A percentile compares a stretch with the other conserved stretches of the same genome.
Conservation (phyloP, 306 rosid species). For the Neltuma alba region DNA sequence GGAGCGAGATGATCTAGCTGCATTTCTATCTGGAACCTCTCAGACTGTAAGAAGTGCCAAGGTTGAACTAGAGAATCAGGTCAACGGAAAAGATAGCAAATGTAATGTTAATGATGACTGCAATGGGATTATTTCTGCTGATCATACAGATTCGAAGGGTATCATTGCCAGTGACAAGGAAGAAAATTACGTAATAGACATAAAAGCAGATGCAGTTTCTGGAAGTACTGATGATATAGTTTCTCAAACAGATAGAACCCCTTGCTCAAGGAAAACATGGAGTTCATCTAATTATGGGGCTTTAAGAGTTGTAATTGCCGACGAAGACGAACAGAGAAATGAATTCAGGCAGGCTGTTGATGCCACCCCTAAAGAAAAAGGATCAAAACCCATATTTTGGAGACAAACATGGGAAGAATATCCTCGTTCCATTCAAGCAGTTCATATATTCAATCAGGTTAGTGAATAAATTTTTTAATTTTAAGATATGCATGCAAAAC, state of each 20-base stretch:
- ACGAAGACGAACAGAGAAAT: conserved; percentile 60
- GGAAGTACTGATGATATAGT: conserved; percentile 59
- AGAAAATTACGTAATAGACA: conserved; percentile 46
- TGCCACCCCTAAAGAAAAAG: conserved; percentile 83
- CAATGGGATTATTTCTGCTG: conserved; percentile 42
- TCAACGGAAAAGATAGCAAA: conserved; percentile 44
- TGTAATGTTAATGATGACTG: conserved; percentile 40
- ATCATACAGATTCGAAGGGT: conserved; percentile 50
- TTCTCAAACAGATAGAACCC: conserved; percentile 67
- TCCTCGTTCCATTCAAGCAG: conserved; percentile 58
- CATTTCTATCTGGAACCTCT: conserved; percentile 80
- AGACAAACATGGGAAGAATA: conserved; percentile 64
- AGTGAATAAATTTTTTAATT: conserved; percentile 27
- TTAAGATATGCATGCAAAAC: conserved; percentile 21
- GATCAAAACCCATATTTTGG: conserved; percentile 68
- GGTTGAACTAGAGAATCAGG: conserved; percentile 50
- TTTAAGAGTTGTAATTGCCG: conserved; percentile 66
- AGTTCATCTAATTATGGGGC: conserved; percentile 61
- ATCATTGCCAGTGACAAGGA: conserved; percentile 41
- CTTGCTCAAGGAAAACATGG: conserved; percentile 72
- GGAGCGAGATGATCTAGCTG: conserved; percentile 88
- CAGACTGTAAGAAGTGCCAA: conserved; percentile 41
- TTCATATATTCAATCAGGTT: conserved; percentile 71
- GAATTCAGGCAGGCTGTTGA: conserved; percentile 38
- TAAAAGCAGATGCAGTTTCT: conserved; percentile 50